Evolutionary conservation across 768 basidiomycete species (phyloP).

Genomic region (Dacryopinax primogenitus): DNA sequence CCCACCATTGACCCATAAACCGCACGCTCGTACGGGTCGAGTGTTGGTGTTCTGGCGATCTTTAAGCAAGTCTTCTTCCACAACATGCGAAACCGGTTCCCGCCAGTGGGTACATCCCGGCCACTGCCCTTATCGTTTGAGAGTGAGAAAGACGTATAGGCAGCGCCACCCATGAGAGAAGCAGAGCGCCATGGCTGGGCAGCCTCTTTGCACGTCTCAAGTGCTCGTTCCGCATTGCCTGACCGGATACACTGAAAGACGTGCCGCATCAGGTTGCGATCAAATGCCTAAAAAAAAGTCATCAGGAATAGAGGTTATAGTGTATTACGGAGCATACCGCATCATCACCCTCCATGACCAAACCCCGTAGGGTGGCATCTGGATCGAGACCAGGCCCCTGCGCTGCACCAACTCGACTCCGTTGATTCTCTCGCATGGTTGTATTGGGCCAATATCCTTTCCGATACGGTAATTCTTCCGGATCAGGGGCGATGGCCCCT

Average conservation of each 20-base stretch:
- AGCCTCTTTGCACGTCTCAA: slow-evolving; percentile 65
- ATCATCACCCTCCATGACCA: slow-evolving; percentile 62
- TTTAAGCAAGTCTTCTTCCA: slow-evolving; percentile 72
- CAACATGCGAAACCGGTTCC: slow-evolving; percentile 61
- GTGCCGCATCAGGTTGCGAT: neutral
- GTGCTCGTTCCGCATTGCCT: slow-evolving; percentile 72
- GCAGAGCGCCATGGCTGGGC: slow-evolving; percentile 91
- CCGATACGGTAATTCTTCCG: slow-evolving; percentile 52
- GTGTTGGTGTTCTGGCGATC: slow-evolving; percentile 29
- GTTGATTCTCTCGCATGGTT: slow-evolving; percentile 37
- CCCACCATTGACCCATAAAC: slow-evolving; percentile 71
- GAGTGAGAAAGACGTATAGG: slow-evolving; percentile 37
- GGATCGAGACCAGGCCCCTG: slow-evolving; percentile 51
- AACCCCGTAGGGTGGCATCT: slow-evolving; percentile 54
- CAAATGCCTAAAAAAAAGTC: neutral
- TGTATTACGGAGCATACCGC: slow-evolving; percentile 38
- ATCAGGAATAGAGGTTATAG: neutral
- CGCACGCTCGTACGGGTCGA: slow-evolving; percentile 64
- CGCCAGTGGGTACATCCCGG: slow-evolving; percentile 34
- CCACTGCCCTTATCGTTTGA: slow-evolving; percentile 31
- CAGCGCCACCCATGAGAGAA: slow-evolving; percentile 64
- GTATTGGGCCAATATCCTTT: slow-evolving; percentile 80
- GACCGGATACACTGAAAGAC: slow-evolving; percentile 53
- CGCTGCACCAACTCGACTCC: slow-evolving; percentile 48
- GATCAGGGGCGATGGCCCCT: slow-evolving; percentile 57